These are phyloP conservation scores for Cystofilobasidium capitatum DNA, from an alignment of 768 basidiomycete genomes.

Conservation along the genomic window DNA sequence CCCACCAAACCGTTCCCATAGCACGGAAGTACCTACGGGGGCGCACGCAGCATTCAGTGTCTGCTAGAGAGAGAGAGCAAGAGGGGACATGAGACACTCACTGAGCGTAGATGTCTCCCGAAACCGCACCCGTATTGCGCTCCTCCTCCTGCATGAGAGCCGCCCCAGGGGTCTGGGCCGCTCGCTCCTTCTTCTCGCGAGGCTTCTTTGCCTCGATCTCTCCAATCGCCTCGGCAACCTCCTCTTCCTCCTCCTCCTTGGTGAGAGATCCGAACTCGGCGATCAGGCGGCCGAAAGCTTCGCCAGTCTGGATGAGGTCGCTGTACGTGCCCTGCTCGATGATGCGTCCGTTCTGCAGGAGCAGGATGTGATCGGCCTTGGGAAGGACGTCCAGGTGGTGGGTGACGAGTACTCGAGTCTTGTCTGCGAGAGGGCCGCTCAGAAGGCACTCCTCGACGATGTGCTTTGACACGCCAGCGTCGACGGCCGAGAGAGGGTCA, in stretches of 20 bases:
- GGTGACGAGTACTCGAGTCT: slow-evolving; percentile 50
- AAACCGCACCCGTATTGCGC: slow-evolving; percentile 49
- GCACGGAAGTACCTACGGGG: slow-evolving; percentile 41
- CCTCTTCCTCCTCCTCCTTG: slow-evolving; percentile 25
- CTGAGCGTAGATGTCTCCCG: slow-evolving; percentile 45
- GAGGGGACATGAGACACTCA: neutral
- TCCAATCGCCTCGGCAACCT: slow-evolving; percentile 29
- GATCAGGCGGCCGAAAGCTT: slow-evolving; percentile 34
- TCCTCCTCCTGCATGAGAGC: slow-evolving; percentile 51
- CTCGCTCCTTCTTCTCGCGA: slow-evolving; percentile 37
- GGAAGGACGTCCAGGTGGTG: slow-evolving; percentile 37
- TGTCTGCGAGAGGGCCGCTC: slow-evolving; percentile 43
- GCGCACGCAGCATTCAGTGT: neutral
- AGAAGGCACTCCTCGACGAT: slow-evolving; percentile 55
- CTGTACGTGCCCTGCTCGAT: slow-evolving; percentile 56
- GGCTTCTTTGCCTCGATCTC: slow-evolving; percentile 30
- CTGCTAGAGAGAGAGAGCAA: neutral
- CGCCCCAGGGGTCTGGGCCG: slow-evolving; percentile 9
- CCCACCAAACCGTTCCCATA: slow-evolving; percentile 47
- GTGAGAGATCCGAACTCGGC: slow-evolving; percentile 13
- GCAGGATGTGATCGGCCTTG: slow-evolving; percentile 34
- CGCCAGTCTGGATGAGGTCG: slow-evolving; percentile 45
- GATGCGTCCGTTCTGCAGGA: slow-evolving; percentile 41
- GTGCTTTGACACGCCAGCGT: slow-evolving; percentile 61
- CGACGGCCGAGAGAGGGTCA: slow-evolving; percentile 55